Conservation (phyloP, 164 flowering plant species). For the Aristolochia contorta region DNA sequence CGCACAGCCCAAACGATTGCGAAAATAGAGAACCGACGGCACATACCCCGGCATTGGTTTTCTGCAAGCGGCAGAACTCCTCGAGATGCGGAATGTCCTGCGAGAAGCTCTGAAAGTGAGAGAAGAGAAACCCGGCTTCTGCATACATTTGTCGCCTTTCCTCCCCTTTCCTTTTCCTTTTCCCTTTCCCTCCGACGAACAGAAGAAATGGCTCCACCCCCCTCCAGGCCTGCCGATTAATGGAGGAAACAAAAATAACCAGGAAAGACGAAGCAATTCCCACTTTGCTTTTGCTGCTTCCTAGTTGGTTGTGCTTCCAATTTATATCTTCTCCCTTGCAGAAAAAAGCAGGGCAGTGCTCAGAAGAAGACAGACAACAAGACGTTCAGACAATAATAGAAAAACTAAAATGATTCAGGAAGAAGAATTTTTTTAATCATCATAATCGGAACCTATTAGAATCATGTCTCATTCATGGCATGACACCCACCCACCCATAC, state of each 20-base stretch:
- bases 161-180: neutral
- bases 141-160: slow-evolving; percentile 15
- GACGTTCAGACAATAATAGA: neutral
- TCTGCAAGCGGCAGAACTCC: neutral
- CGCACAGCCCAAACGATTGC: neutral
- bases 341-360: neutral
- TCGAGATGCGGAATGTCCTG: slow-evolving; percentile 14
- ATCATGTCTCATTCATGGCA: no score
- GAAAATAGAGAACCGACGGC: neutral
- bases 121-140: slow-evolving; percentile 14
- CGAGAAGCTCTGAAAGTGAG: slow-evolving; percentile 17
- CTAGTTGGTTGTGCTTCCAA: neutral
- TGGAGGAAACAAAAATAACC: neutral
- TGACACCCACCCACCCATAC: no score
- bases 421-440: neutral
- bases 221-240: no score
- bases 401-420: neutral
- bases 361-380: slow-evolving; percentile 3
- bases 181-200: neutral
- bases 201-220: neutral
- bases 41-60: slow-evolving; percentile 1
- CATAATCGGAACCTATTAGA: neutral
- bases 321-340: neutral
- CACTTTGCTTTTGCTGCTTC: neutral
- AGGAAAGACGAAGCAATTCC: neutral